phyloP scores from a whole-genome alignment of 2,329 filamentous ascomycete genomes.

The Cladosporium sp. region DNA sequence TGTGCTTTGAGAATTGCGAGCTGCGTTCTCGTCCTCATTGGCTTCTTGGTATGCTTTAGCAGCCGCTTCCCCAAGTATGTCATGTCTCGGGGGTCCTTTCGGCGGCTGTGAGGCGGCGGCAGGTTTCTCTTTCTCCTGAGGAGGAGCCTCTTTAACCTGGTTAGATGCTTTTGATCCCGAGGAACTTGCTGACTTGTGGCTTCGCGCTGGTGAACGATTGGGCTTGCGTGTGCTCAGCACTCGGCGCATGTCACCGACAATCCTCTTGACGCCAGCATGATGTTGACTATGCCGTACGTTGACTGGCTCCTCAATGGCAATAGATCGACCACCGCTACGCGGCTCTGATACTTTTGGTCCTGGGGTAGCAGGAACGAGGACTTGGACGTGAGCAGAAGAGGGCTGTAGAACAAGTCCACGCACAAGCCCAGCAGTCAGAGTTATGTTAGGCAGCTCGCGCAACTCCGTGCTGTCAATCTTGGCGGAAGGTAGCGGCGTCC shows the following conservation, averaged over 20 bases:
- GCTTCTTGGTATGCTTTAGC: constrained; percentile 32
- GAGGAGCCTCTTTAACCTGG: not conserved
- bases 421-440: constrained; percentile 80
- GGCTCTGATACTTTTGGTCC: constrained; percentile 21
- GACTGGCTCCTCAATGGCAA: constrained; percentile 20
- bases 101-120: constrained; percentile 30
- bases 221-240: constrained; percentile 63
- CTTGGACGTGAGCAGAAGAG: constrained; percentile 75
- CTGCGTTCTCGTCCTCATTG: constrained; percentile 11
- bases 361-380: constrained; percentile 46
- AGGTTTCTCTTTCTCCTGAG: constrained; percentile 18
- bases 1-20: constrained; percentile 10
- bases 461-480: constrained; percentile 42
- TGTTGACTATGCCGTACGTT: constrained; percentile 36
- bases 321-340: constrained; percentile 20
- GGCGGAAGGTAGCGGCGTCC: constrained; percentile 52
- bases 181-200: constrained; percentile 28
- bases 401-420: constrained; percentile 83
- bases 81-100: constrained; percentile 42
- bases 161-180: constrained; percentile 57
- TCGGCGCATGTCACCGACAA: constrained; percentile 82
- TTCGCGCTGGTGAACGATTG: constrained; percentile 20
- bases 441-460: constrained; percentile 57
- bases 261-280: constrained; percentile 74
- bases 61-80: constrained; percentile 65